Base-by-base conservation (phyloP, 2,329 filamentous ascomycete species). In the Dactylellina drechsleri region DNA sequence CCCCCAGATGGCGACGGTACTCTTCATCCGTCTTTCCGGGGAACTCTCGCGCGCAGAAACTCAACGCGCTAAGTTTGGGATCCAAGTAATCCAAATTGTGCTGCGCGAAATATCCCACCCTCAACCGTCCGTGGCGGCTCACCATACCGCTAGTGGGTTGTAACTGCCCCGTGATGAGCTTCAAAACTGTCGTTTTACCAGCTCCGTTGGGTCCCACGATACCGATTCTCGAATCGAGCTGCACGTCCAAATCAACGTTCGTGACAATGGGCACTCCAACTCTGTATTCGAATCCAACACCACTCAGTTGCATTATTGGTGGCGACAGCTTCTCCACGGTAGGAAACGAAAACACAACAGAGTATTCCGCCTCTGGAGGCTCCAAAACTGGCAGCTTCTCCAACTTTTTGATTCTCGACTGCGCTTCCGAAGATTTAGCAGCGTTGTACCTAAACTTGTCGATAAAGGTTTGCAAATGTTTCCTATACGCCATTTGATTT, bases 381-480 rank as follows among this genome's bases (percentile, higher is more conserved):
- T 96, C 91, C 61, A 99, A 87, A 0, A 97, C 85, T 1, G 96
- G 95, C 92, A 99, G 97, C 81, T 91, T 92, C 83, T 99, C 96
- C 76, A 99, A 86, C 82, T 99, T 99, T 87, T 99, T 99, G 87
- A 99, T 98, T 80, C 95, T 90, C 0, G 94, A 98, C 81, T 99
- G 95, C 0, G 95, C 95, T 85, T 99, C 95, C 7, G 94, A 97
- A 0, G 95, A 97, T 83, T 99, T 99, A 80, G 94, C 95, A 28
- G 95, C 95, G 81, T 99, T 99, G 87, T 99, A 99, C 62, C 95
- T 89, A 87, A 99, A 99, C 84, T 99, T 99, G 87, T 99, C 95
- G 84, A 99, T 99, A 83, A 99, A 99, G 3, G 92, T 90, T 85
- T 99, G 95, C 77, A 99, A 84, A 85, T 99, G 95, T 36, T 93